Evolutionary conservation across 1,284 basidiomycete species (phyloP).

Genomic region (Rhodotorula mucilaginosa): DNA sequence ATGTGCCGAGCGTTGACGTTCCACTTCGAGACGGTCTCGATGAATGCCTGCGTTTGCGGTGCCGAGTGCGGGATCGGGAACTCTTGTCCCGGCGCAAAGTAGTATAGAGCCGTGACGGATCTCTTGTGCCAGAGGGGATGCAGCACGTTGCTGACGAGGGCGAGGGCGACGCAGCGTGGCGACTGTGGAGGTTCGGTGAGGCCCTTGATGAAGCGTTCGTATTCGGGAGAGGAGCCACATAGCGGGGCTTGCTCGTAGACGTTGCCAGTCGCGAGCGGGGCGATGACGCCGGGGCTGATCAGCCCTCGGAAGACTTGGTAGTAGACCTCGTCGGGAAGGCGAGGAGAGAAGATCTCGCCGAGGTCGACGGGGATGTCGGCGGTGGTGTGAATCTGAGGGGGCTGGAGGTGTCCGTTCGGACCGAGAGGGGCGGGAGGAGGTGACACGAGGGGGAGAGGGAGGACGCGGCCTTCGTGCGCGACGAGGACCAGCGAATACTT

Average conservation of each 20-base stretch:
- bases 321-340: constrained; percentile 94
- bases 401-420: constrained; percentile 38
- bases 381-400: constrained; percentile 62
- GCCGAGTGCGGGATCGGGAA: constrained; percentile 66
- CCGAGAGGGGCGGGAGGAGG: constrained; percentile 51
- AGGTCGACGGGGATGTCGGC: constrained; percentile 87
- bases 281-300: constrained; percentile 77
- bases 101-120: constrained; percentile 60
- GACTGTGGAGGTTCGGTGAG: constrained; percentile 86
- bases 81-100: constrained; percentile 50
- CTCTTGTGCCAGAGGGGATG: constrained; percentile 73
- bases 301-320: constrained; percentile 92
- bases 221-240: constrained; percentile 90
- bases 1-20: constrained; percentile 81
- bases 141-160: constrained; percentile 72
- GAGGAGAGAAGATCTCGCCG: constrained; percentile 91
- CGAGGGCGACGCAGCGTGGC: constrained; percentile 71
- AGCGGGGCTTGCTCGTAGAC: constrained; percentile 84
- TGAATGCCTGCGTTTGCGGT: constrained; percentile 74
- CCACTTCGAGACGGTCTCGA: constrained; percentile 88
- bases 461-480: constrained; percentile 77
- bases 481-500: constrained; percentile 88
- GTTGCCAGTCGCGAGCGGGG: constrained; percentile 80
- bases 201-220: constrained; percentile 87
- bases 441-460: constrained; percentile 80